A percentile compares a stretch with the other conserved stretches of the same genome.
These are phyloP conservation scores for Cardamine occulta DNA, from an alignment of 345 rosid species.

Conservation along the genomic window DNA sequence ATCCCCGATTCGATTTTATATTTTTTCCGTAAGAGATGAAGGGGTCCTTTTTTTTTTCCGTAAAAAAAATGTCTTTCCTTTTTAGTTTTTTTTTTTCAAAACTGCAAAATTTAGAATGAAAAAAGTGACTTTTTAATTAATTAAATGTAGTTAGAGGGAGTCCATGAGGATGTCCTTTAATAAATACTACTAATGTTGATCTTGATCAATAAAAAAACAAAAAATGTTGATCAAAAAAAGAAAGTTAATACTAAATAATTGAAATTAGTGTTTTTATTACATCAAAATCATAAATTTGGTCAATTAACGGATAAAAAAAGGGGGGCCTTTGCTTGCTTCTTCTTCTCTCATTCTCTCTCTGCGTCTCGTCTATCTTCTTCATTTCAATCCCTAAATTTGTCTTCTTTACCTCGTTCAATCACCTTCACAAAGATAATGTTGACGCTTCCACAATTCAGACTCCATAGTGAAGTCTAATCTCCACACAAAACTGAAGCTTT, in stretches of 20 bases:
- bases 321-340: conserved; percentile 15
- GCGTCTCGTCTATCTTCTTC: not conserved
- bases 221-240: too few relatives aligned
- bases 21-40: too few relatives aligned
- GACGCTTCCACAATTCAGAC: conserved; percentile 1
- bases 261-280: conserved; percentile 13
- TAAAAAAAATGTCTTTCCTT: too few relatives aligned
- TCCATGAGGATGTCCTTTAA: conserved; percentile 5
- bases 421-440: conserved; percentile 1
- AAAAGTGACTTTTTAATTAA: too few relatives aligned
- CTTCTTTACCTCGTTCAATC: conserved; percentile 4
- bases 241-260: not conserved
- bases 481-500: not conserved
- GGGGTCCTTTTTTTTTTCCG: too few relatives aligned
- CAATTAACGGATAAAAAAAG: conserved; percentile 34
- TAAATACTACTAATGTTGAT: too few relatives aligned
- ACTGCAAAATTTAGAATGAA: too few relatives aligned
- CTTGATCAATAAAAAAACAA: too few relatives aligned
- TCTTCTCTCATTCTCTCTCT: conserved; percentile 6
- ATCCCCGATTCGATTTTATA: too few relatives aligned
- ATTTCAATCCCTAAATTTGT: conserved; percentile 32
- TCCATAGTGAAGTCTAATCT: conserved; percentile 12
- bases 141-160: not conserved
- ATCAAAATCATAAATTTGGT: conserved; percentile 36
- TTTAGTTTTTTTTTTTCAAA: too few relatives aligned